Evolutionary conservation across 352 stramenopile genomes (phyloP).

Genomic region (Globisporangium parvum): DNA sequence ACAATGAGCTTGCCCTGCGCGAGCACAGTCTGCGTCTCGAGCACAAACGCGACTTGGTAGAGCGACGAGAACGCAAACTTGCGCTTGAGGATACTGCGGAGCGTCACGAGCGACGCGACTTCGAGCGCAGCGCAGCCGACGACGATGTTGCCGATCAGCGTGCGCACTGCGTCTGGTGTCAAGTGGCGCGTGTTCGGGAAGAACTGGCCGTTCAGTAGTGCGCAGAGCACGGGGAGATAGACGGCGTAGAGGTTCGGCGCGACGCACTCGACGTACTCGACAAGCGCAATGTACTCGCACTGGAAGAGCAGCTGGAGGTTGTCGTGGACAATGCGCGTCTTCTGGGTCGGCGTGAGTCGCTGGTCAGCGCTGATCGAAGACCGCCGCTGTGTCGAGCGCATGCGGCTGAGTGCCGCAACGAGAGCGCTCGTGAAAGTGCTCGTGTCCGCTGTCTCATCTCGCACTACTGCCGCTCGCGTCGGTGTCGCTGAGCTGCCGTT

Average conservation of each 20-base stretch:
- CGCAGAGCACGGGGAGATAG: constrained; percentile 2
- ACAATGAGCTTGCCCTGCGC: constrained; percentile 33
- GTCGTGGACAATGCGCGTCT: background rate
- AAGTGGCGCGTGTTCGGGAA: constrained; percentile 1
- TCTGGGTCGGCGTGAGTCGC: background rate
- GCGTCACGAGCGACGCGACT: constrained; percentile 8
- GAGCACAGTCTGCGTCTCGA: constrained; percentile 26
- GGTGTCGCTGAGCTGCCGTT: too few relatives aligned
- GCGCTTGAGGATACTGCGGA: constrained; percentile 1
- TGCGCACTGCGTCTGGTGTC: background rate
- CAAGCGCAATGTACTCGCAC: constrained; percentile 18
- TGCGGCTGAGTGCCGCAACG: too few relatives aligned
- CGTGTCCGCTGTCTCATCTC: too few relatives aligned
- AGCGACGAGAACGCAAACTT: constrained; percentile 16
- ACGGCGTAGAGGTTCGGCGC: constrained; percentile 11
- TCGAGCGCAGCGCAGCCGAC: constrained; percentile 11
- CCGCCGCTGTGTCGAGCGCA: too few relatives aligned
- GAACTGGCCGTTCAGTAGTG: constrained; percentile 8
- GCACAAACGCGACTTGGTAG: constrained; percentile 47
- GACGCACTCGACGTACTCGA: constrained; percentile 20
- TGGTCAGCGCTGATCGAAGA: background rate
- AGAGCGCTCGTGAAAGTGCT: too few relatives aligned
- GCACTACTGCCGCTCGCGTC: too few relatives aligned
- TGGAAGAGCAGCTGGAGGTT: constrained; percentile 12
- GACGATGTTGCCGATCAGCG: constrained; percentile 4